phyloP scores from a whole-genome alignment of 2,329 filamentous ascomycete species.

The Teratosphaeria epicoccoides region DNA sequence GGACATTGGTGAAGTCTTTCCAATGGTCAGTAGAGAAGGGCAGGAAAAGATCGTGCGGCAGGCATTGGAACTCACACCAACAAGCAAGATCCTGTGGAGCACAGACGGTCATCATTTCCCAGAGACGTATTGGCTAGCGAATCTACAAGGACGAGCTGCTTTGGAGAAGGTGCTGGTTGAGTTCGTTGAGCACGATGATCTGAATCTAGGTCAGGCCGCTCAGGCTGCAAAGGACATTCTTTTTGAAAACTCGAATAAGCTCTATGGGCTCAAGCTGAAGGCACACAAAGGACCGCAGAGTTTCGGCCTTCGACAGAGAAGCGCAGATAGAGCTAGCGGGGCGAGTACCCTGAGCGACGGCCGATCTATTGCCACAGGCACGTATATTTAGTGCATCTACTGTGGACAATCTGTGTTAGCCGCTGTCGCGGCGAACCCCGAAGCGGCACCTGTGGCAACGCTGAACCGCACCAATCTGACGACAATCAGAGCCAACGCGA shows the following conservation, averaged over 20 bases:
- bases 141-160: conserved; percentile 60
- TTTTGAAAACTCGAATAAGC: conserved; percentile 65
- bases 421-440: background rate
- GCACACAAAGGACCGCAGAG: background rate
- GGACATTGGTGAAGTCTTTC: conserved; percentile 75
- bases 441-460: background rate
- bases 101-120: conserved; percentile 72
- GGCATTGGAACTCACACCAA: conserved; percentile 63
- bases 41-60: conserved; percentile 62
- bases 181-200: conserved; percentile 53
- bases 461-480: background rate
- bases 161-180: conserved; percentile 58
- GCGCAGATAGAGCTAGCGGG: background rate
- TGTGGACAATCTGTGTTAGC: background rate
- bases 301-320: background rate
- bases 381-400: background rate
- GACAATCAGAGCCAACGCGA: background rate
- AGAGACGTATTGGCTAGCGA: conserved; percentile 65
- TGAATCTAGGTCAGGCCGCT: conserved; percentile 52
- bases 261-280: conserved; percentile 50
- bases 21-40: conserved; percentile 63
- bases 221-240: conserved; percentile 56
- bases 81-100: conserved; percentile 67
- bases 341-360: background rate
- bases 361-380: background rate